A percentile compares a stretch with the other conserved stretches of the same genome.
Evolutionary conservation across 1,284 basidiomycete species (phyloP).

Genomic region (Ganoderma meredithae): DNA sequence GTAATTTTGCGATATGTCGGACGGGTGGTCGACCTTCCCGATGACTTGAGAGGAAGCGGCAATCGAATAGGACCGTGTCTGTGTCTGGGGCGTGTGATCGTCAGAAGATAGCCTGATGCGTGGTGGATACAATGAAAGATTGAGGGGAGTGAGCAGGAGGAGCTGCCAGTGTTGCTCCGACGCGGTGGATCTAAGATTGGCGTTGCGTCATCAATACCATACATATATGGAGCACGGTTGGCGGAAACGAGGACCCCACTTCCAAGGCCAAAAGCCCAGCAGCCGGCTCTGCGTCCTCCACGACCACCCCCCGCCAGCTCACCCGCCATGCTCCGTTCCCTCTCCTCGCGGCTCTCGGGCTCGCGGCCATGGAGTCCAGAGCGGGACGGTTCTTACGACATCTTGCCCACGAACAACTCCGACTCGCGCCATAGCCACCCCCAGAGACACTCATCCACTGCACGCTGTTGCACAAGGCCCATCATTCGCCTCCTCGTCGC

Average conservation of each 20-base stretch:
- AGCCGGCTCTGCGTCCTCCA: slow-evolving; percentile 9
- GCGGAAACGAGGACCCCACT: neutral
- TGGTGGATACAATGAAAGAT: neutral
- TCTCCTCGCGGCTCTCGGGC: slow-evolving; percentile 19
- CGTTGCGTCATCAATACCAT: neutral
- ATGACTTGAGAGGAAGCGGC: neutral
- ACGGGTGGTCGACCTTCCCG: neutral
- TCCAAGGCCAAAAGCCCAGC: neutral
- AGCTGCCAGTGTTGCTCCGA: neutral
- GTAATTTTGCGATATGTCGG: neutral
- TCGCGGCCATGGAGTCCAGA: slow-evolving; percentile 2
- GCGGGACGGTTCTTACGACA: slow-evolving; percentile 10
- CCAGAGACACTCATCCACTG: slow-evolving; percentile 11
- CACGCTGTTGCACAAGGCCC: slow-evolving; percentile 24
- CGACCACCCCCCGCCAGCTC: slow-evolving; percentile 10
- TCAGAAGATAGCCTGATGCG: too few species aligned
- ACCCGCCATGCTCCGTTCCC: slow-evolving; percentile 27
- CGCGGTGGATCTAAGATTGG: neutral
- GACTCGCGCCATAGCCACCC: slow-evolving; percentile 16
- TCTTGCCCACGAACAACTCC: slow-evolving; percentile 18
- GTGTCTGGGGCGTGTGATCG: neutral
- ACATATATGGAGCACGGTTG: neutral
- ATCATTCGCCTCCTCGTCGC: slow-evolving; percentile 23
- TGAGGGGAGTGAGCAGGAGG: neutral
- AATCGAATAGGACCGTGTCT: neutral